Evolutionary conservation across 257 asterid species (phyloP), one percentile per base, ranked within the genome.

Genomic region (Solanum lycopersicoides): DNA sequence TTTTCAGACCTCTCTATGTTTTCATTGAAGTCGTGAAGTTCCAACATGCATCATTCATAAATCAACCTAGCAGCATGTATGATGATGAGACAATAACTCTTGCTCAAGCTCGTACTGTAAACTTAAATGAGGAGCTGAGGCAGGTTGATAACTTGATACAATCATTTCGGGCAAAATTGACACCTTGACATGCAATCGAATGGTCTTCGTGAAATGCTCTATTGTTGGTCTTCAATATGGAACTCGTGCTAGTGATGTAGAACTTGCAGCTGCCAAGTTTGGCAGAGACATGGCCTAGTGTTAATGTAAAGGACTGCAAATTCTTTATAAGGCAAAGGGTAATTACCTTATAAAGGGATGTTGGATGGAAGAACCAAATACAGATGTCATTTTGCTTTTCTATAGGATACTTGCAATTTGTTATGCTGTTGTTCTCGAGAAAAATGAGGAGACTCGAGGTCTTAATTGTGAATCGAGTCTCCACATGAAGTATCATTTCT

Each of bases 171-270:
- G 95, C 89, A 96, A 96, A 93, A 96, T 97, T 6, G 99, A 98
- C 84, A 96, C 99, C 23, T 89, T 96, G 87, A 96, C 99, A 8
- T 95, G 98, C 91, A 96, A 96, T 90, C 99, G 94, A 90, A 96
- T 96, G 98, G 99, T 95, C 92, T 96, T 95, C 87, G 93, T 96
- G 85, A 96, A 96, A 90, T 96, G 99, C 92, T 96, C 99, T 71
- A 94, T 96, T 89, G 98, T 95, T 65, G 99, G 99, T 60, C 73
- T 83, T 66, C 89, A 96, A 41, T 96, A 94, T 34, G 99, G 99
- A 20, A 92, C 90, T 69, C 91, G 93, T 44, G 94, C 96, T 87
- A 94, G 99, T 91, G 98, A 94, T 87, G 96, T 96, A 53, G 99
- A 96, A 89, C 93, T 96, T 80, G 99, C 99, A 75, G 98, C 98